Evolutionary conservation across 768 basidiomycete genomes (phyloP).

Genomic region (Xerocomus spinulosus): DNA sequence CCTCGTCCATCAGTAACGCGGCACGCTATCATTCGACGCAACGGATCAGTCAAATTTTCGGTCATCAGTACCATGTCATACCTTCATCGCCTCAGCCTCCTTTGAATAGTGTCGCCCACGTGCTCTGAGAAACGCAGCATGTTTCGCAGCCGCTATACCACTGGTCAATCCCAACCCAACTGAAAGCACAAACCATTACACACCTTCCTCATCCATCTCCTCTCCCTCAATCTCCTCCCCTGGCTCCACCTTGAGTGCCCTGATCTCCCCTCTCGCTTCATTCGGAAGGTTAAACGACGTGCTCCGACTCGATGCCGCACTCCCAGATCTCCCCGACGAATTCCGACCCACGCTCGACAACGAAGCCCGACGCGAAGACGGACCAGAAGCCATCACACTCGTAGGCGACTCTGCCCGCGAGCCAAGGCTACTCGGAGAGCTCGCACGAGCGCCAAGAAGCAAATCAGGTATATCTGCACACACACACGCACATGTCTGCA

Average conservation of each 20-base stretch:
- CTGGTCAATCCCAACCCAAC: not conserved
- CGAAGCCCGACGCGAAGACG: slow-evolving; percentile 71
- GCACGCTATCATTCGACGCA: slow-evolving; percentile 47
- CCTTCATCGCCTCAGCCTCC: slow-evolving; percentile 92
- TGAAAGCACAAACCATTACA: slow-evolving; percentile 5
- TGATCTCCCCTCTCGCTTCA: slow-evolving; percentile 59
- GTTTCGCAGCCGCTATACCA: slow-evolving; percentile 67
- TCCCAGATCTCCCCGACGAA: slow-evolving; percentile 56
- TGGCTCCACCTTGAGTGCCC: slow-evolving; percentile 37
- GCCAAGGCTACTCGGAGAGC: slow-evolving; percentile 38
- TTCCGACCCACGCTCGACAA: slow-evolving; percentile 59
- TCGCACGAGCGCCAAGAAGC: slow-evolving; percentile 42
- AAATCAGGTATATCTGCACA: slow-evolving; percentile 77
- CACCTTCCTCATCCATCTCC: slow-evolving; percentile 88
- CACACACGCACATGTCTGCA: not conserved
- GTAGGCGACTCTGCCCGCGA: slow-evolving; percentile 52
- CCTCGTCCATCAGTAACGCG: slow-evolving; percentile 58
- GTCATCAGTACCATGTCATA: too few species aligned
- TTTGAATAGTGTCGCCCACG: slow-evolving; percentile 85
- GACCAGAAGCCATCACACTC: slow-evolving; percentile 56
- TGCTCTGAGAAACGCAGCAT: slow-evolving; percentile 75
- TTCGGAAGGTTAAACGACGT: slow-evolving; percentile 79
- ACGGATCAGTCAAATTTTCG: not conserved
- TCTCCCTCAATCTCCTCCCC: slow-evolving; percentile 65
- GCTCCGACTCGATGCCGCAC: slow-evolving; percentile 66